Evolutionary conservation across 176 grass and related monocot species (phyloP), one percentile per base, ranked within the genome.

Genomic region (Miscanthus lutarioriparius): DNA sequence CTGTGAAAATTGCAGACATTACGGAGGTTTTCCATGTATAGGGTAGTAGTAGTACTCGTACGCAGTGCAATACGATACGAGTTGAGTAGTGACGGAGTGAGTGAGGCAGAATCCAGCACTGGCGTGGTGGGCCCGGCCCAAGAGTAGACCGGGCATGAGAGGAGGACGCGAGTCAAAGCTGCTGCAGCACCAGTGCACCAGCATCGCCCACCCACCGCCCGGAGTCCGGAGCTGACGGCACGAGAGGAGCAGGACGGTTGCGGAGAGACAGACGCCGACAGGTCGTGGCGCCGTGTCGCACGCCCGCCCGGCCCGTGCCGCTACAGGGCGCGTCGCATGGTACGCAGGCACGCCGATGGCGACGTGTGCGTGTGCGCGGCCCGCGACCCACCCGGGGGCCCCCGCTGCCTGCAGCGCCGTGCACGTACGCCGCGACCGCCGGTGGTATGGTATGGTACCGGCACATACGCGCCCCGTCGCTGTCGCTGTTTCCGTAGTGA

Each of bases 211-310:
- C 53, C 48, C 53, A 20, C 20, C 20, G 44, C 44, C 51, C 49
- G 49, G 45, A 48, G 15, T 7, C 47, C 15, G 47, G 49, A 51
- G 48, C 48, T 6, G 49, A 19, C 16, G 17, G 15, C 33, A 2
- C 6, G 53, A 20, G 48, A 51, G 48, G 48, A 14, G 15, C 1
- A 48, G 13, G 14, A 16, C 56, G 37, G 40, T 33, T 3, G 62
- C 3, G 28, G 78, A 68, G 64, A 70, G 79, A 81, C 45, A 81
- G 79, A 81, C 65, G 65, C 45, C 79, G 79, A 81, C 79, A 81
- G 65, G 32, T 81, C 79, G 79, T 81, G 35, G 64, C 44, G 78
- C 43, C 78, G 78, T 80, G 63, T 67, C 63, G 78, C 78, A 2
- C 65, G 65, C 63, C 12, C n/a, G 20, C 17, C 36, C 66, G 16